These are phyloP conservation scores for Verticillium albo-atrum DNA, from an alignment of 2,329 filamentous ascomycete species.

Conservation along the genomic window DNA sequence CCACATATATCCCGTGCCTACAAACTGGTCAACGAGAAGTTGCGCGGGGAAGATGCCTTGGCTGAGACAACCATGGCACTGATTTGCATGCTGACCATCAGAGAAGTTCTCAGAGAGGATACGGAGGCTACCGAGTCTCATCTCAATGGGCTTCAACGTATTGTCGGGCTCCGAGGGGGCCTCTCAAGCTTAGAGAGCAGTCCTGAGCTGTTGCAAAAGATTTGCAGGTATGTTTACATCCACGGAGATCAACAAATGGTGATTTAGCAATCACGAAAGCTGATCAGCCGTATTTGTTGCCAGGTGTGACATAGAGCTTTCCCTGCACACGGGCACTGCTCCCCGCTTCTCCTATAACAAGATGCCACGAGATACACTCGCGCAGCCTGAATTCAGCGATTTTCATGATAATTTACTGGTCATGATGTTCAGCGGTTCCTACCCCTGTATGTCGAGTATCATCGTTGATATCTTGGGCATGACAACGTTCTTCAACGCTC, in stretches of 20 bases:
- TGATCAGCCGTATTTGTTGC: not conserved
- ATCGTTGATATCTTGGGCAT: not conserved
- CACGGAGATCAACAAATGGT: too few relatives aligned
- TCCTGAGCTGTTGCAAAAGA: not conserved
- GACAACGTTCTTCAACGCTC: not conserved
- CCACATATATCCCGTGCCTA: not conserved
- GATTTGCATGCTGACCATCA: not conserved
- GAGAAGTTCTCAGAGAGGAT: not conserved
- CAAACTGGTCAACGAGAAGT: not conserved
- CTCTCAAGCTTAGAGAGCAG: not conserved
- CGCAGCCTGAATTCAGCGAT: not conserved
- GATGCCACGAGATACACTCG: not conserved
- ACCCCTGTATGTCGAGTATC: not conserved
- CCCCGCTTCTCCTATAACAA: not conserved
- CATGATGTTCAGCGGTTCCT: not conserved
- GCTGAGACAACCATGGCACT: not conserved
- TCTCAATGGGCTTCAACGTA: not conserved
- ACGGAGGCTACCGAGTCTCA: not conserved
- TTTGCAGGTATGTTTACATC: not conserved
- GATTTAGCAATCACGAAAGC: not conserved
- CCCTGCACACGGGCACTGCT: not conserved
- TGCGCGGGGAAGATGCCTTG: not conserved
- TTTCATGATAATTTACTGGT: not conserved
- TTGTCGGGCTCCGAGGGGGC: not conserved
- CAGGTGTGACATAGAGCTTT: not conserved